Percentiles rank a stretch among this genome's conserved stretches.
These are phyloP conservation scores for Neoboletus brunneissimus DNA, from an alignment of 768 basidiomycete species.

Conservation along the genomic window DNA sequence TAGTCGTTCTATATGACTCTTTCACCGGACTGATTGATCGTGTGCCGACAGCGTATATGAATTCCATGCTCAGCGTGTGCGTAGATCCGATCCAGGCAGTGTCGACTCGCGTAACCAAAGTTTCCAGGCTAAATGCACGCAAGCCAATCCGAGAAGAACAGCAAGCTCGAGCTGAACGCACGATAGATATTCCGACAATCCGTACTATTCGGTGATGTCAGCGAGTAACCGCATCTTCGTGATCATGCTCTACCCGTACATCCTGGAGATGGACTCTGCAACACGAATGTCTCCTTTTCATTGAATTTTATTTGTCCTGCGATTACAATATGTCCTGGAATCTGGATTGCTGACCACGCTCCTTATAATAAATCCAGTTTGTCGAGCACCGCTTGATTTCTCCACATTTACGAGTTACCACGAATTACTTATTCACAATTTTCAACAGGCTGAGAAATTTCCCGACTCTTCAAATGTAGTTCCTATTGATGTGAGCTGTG, in stretches of 20 bases:
- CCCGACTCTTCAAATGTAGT: too few species aligned
- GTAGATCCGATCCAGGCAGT: background rate
- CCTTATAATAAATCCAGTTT: too few species aligned
- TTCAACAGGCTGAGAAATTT: too few species aligned
- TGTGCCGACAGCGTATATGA: constrained; percentile 15
- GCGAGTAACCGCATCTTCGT: background rate
- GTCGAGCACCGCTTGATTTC: too few species aligned
- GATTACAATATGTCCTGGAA: too few species aligned
- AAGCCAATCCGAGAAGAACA: constrained; percentile 18
- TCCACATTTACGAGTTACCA: too few species aligned
- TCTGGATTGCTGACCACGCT: too few species aligned
- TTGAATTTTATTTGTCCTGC: too few species aligned
- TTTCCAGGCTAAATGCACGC: constrained; percentile 15
- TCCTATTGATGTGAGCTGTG: too few species aligned
- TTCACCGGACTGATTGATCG: background rate
- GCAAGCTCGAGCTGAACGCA: background rate
- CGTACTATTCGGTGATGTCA: constrained; percentile 9
- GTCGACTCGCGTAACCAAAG: background rate
- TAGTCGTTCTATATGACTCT: background rate
- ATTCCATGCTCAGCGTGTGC: constrained; percentile 27
- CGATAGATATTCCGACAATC: constrained; percentile 20
- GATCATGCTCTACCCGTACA: background rate
- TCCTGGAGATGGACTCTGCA: background rate
- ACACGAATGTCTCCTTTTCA: background rate
- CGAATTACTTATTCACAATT: too few species aligned